Conservation (phyloP, 2,329 filamentous ascomycete species). For the Lasiodiplodia hormozganensis region DNA sequence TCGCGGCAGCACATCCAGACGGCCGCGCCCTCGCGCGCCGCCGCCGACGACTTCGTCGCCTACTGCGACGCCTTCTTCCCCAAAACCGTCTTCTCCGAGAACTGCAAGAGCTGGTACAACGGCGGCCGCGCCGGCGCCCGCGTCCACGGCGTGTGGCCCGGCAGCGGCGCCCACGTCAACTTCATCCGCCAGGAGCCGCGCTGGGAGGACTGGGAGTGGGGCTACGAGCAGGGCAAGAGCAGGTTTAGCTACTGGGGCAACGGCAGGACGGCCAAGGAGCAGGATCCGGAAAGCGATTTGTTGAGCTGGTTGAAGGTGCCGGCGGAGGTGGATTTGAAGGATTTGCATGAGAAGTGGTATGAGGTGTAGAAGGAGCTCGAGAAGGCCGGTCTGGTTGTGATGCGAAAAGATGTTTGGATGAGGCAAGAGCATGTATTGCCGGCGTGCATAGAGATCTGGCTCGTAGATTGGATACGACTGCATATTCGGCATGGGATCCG, state of each 20-base stretch:
- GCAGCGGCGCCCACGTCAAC: constrained; percentile 68
- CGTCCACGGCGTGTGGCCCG: constrained; percentile 74
- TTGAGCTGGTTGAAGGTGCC: constrained; percentile 68
- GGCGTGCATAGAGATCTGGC: background rate
- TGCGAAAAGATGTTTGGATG: background rate
- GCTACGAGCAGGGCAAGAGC: constrained; percentile 39
- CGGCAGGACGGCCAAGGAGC: constrained; percentile 68
- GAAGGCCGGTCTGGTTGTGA: background rate
- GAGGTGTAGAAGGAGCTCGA: constrained; percentile 30
- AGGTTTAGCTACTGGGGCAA: constrained; percentile 70
- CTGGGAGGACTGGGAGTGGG: constrained; percentile 67
- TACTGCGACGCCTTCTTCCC: constrained; percentile 63
- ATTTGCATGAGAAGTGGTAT: constrained; percentile 73
- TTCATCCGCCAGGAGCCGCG: constrained; percentile 63
- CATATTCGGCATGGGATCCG: too few species aligned
- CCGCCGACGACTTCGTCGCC: constrained; percentile 69
- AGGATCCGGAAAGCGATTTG: constrained; percentile 63
- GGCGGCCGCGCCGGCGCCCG: constrained; percentile 60
- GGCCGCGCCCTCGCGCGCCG: constrained; percentile 63
- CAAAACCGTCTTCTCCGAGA: constrained; percentile 62
- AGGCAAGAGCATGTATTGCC: background rate
- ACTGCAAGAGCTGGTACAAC: constrained; percentile 77
- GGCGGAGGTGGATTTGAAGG: constrained; percentile 64
- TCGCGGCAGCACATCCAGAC: constrained; percentile 70
- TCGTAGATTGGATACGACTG: too few species aligned